Evolutionary conservation across 331 rosid species (phyloP), one percentile per base, ranked within the genome.

Genomic region (Prunus yedoensis): DNA sequence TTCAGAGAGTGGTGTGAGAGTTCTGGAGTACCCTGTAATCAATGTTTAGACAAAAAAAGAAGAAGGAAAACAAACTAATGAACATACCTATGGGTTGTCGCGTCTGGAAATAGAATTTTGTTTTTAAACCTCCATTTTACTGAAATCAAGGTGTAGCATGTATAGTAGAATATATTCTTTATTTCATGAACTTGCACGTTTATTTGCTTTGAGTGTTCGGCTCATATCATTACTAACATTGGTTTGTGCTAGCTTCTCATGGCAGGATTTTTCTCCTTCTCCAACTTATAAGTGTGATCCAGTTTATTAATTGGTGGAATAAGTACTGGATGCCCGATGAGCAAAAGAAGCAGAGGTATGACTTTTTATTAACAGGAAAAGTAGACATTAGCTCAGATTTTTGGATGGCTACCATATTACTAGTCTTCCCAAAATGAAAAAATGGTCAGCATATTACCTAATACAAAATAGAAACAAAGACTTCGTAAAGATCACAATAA

Each of bases 271-370:
- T 93, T 89, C 97, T 93, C 38, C 71, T 89, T 60, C 85, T 93
- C 76, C 96, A 91, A 82, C 91, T 91, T 60, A 79, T 89, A 74
- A 93, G 98, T 79, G 87, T 93, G 21, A 83, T 89, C 63, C 97
- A 91, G 80, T 91, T 91, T 57, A 93, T 93, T 78, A 82, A 75
- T 54, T 93, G 93, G 97, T 91, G 97, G 97, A 91, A 86, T 64
- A 89, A 94, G 66, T 91, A 81, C 77, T 91, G 98, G 97, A 90
- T 83, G 85, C 89, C 95, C 12, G 91, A 86, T 6, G 87, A 87
- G 65, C 85, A 83, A 76, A 87, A 67, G 54, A 91, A 90, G 81
- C 85, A 88, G 14, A 88, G 96, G 96, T 89, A 78, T 64, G 73
- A 10, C 75, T 68, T 76, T 69, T 70, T 65, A 32, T 59, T 56